Base-by-base conservation (phyloP, 2,329 filamentous ascomycete species). In the Aspergillus quadrilineatus region DNA sequence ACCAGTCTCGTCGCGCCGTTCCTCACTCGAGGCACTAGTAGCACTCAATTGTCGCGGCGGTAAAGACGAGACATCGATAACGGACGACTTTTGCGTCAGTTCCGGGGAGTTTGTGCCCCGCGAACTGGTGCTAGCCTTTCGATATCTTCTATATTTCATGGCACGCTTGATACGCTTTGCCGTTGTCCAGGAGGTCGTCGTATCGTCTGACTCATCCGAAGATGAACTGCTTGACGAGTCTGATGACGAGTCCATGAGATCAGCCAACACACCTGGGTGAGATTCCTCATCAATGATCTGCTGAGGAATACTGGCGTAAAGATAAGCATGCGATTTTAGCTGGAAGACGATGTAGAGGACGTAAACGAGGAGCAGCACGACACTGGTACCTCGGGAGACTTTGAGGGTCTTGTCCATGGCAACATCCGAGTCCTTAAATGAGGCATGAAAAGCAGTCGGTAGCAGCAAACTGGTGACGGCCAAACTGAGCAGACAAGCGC, bases 221-320 rank as follows among this genome's bases (percentile, higher is more conserved):
- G 83, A 86, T 0, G 82, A 85, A 10, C 82, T 75, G 15, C 63
- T 67, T 0, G 69, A 71, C 0, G 75, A 75, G 42, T 75, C 74
- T 7, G 82, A 83, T 7, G 69, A 72, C 55, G 64, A 67, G 61
- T 94, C 89, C 67, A 96, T 82, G 75, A 93, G 90, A 32, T 89
- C 89, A 15, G 89, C 89, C 10, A 92, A 82, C 0, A 94, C 87
- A 61, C 92, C 92, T 22, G 92, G 92, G 45, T 90, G 88, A 0
- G 90, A 87, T 71, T 96, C 92, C 66, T 94, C 91, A 64, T 97
- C 92, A 61, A 97, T 94, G 58, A 95, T 89, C 65, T 92, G 88
- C 75, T 96, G 92, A 8, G 92, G 92, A 4, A 90, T 96, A 63
- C 91, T 94, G 73, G 92, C 89, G 65, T 96, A 96, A 79, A 96